These are phyloP conservation scores for Rubroshorea leprosula DNA, from an alignment of 345 rosid genomes.

Conservation along the genomic window DNA sequence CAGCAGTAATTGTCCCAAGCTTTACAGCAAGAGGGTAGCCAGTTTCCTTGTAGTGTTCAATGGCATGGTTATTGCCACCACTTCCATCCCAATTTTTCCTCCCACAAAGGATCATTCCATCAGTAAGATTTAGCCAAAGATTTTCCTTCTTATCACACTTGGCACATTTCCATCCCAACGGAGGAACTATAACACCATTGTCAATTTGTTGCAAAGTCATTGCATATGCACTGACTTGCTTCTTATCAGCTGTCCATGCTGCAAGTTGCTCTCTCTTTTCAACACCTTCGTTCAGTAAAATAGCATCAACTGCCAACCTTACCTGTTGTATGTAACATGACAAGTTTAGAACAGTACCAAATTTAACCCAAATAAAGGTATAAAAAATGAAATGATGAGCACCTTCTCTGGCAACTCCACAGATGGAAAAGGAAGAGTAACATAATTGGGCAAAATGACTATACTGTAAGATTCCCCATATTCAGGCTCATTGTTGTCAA, in stretches of 20 bases:
- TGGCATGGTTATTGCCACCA: conserved; percentile 96
- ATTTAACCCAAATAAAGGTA: background rate
- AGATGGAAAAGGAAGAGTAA: conserved; percentile 73
- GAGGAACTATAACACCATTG: conserved; percentile 66
- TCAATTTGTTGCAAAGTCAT: conserved; percentile 67
- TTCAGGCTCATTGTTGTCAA: conserved; percentile 79
- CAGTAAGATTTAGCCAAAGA: conserved; percentile 95
- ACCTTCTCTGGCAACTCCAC: conserved; percentile 99
- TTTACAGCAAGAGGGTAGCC: conserved; percentile 92
- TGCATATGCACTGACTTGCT: conserved; percentile 73
- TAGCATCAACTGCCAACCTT: conserved; percentile 84
- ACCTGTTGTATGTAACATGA: conserved; percentile 41
- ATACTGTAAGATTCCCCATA: conserved; percentile 67
- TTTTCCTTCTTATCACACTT: conserved; percentile 92
- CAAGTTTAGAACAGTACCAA: background rate
- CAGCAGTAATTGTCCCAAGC: conserved; percentile 94
- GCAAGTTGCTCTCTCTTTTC: conserved; percentile 86
- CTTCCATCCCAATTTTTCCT: conserved; percentile 95
- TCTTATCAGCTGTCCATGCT: conserved; percentile 91
- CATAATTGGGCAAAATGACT: conserved; percentile 70
- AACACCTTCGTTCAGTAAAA: conserved; percentile 75
- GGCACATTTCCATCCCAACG: conserved; percentile 85
- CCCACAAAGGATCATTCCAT: conserved; percentile 95
- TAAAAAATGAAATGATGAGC: conserved; percentile 1
- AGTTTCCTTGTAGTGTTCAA: conserved; percentile 84